Percentiles rank a stretch among this genome's conserved stretches.
Evolutionary conservation across 257 asterid species (phyloP).

Genomic region (Datura wrightii): DNA sequence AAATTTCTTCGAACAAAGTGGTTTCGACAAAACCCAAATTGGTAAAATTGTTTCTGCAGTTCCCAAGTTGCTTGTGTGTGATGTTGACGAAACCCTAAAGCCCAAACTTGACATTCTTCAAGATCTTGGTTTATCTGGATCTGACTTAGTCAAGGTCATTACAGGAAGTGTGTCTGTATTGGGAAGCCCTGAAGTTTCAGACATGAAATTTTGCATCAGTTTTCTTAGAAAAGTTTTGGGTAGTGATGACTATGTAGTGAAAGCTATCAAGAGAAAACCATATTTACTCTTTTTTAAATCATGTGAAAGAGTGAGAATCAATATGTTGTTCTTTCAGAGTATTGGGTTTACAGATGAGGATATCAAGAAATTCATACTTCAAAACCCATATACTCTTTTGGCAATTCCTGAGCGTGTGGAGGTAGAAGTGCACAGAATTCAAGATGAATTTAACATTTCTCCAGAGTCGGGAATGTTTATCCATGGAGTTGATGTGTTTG

Average conservation of each 20-base stretch:
- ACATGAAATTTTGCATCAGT: background rate
- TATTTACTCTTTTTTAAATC: background rate
- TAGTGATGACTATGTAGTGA: constrained; percentile 25
- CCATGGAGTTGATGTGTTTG: constrained; percentile 17
- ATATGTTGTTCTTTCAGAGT: constrained; percentile 19
- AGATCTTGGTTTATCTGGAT: constrained; percentile 1
- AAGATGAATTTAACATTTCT: constrained; percentile 8
- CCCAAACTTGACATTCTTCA: constrained; percentile 33
- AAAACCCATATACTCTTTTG: constrained; percentile 1
- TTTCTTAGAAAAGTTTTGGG: constrained; percentile 31
- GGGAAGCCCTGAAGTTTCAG: background rate
- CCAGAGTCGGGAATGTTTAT: constrained; percentile 33
- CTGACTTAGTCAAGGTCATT: constrained; percentile 1
- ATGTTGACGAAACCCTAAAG: constrained; percentile 32
- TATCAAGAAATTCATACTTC: background rate
- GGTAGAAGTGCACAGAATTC: constrained; percentile 9
- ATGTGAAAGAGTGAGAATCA: background rate
- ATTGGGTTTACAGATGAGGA: constrained; percentile 7
- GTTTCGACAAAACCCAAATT: constrained; percentile 30
- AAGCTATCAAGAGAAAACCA: constrained; percentile 13
- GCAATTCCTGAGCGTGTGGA: constrained; percentile 23
- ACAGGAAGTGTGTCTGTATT: background rate
- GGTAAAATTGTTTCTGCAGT: constrained; percentile 29
- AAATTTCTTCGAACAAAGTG: constrained; percentile 30
- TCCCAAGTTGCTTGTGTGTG: constrained; percentile 19